These are phyloP conservation scores for Syzygium aromaticum DNA, from an alignment of 345 rosid genomes.

Conservation along the genomic window DNA sequence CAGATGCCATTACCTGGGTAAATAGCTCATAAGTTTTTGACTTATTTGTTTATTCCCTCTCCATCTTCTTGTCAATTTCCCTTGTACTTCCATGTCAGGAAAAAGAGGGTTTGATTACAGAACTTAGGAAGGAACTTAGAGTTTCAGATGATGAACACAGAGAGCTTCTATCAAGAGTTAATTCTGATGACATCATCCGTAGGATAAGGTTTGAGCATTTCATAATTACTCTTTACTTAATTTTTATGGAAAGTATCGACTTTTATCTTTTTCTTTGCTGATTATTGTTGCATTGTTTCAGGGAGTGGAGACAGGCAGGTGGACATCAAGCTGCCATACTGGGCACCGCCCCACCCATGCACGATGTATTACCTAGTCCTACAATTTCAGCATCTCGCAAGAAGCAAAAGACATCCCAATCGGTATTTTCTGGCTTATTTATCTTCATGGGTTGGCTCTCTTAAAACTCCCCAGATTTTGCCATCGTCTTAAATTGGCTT, in stretches of 20 bases:
- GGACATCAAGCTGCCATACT: constrained; percentile 53
- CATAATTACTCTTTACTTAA: background rate
- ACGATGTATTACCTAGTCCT: constrained; percentile 69
- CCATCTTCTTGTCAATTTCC: background rate
- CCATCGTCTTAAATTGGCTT: background rate
- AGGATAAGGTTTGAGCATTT: constrained; percentile 62
- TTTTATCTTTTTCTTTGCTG: background rate
- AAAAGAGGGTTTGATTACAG: constrained; percentile 89
- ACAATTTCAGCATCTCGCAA: constrained; percentile 72
- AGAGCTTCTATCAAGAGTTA: constrained; percentile 73
- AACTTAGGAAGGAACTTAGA: constrained; percentile 85
- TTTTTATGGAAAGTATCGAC: background rate
- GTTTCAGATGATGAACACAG: constrained; percentile 98
- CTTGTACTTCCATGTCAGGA: constrained; percentile 35
- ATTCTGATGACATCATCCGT: constrained; percentile 70
- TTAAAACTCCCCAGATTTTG: background rate
- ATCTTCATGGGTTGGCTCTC: background rate
- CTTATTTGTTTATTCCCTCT: background rate
- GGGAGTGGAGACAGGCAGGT: constrained; percentile 91
- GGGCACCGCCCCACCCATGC: constrained; percentile 36
- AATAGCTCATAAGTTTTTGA: background rate
- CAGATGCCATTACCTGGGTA: constrained; percentile 99
- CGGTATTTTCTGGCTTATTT: constrained; percentile 29
- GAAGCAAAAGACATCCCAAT: constrained; percentile 67
- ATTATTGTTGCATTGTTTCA: constrained; percentile 12